Evolutionary conservation across 768 basidiomycete species (phyloP), one percentile per base, ranked within the genome.

Genomic region (Cantharellus anzutake): DNA sequence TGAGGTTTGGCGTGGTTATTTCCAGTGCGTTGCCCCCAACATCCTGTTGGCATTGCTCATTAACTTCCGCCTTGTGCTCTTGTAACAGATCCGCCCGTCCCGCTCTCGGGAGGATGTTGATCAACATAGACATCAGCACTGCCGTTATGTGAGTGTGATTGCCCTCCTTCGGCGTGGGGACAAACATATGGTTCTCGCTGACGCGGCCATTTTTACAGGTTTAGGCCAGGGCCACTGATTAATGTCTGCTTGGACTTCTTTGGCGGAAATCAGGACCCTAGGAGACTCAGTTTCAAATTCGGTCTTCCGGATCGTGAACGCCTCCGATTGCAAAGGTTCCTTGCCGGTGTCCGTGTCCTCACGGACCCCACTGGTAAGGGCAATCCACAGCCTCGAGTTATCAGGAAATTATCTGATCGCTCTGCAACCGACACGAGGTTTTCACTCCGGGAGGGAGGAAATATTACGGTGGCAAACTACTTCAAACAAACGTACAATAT

Each of bases 81-180:
- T 29, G 20, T 29, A 2, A n/a, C n/a, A 67, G 67, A 58, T 84
- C 82, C 0, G 76, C 86, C 7, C 75, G 86, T 29, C 85, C 86
- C 2, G 78, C 77, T 0, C 74, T 80, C 16, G 80, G 80, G 0
- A 71, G 72, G 0, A 76, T 89, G 65, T 68, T 86, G 37, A 72
- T 88, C 64, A 89, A 88, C 60, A 75, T 89, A 63, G 86, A 89
- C 62, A 84, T 86, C 53, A 79, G 81, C 0, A 84, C 85, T 0
- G 86, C 81, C 0, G 76, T 80, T 37, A 84, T 89, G 82, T 68
- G 59, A 37, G 65, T 62, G 0, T 41, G 7, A 3, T n/a, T 57
- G 3, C 48, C 4, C 11, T 29, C 34, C 11, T 20, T 44, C 61
- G 3, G 16, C 57, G 4, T 20, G 4, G 35, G 7, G 7, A 2